Evolutionary conservation across 2,329 filamentous ascomycete species (phyloP).

Genomic region (Coniochaeta sp.): DNA sequence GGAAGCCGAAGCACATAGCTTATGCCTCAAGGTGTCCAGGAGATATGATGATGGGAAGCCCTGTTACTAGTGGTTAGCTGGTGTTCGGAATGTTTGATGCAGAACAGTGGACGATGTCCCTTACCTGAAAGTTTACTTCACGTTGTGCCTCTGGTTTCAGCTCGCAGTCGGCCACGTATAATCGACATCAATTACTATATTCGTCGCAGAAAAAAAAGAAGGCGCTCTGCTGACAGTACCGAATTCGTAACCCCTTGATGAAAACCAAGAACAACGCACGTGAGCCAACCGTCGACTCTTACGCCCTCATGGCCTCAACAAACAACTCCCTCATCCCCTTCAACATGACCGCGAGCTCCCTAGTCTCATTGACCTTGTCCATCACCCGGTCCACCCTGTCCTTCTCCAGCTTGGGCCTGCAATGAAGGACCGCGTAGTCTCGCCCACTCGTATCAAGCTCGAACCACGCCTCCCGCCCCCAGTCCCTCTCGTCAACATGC

Average conservation of each 20-base stretch:
- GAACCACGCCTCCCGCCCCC: slow-evolving; percentile 88
- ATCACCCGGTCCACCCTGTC: slow-evolving; percentile 72
- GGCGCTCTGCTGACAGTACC: not conserved
- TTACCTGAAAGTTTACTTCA: too few relatives aligned
- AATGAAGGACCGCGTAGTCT: slow-evolving; percentile 80
- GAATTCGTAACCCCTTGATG: too few relatives aligned
- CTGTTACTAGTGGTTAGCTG: too few relatives aligned
- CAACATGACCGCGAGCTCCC: slow-evolving; percentile 64
- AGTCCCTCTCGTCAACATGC: slow-evolving; percentile 78
- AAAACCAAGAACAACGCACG: not conserved
- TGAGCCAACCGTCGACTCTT: slow-evolving; percentile 10
- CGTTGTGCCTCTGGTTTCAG: too few relatives aligned
- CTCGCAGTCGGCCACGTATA: too few relatives aligned
- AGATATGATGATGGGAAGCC: too few relatives aligned
- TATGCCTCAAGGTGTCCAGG: too few relatives aligned
- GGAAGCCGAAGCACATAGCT: too few relatives aligned
- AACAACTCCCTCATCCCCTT: slow-evolving; percentile 82
- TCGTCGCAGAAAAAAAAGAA: too few relatives aligned
- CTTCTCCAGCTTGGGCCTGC: slow-evolving; percentile 72
- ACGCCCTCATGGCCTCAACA: slow-evolving; percentile 56
- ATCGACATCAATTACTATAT: too few relatives aligned
- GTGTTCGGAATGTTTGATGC: too few relatives aligned
- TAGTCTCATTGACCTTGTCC: slow-evolving; percentile 73
- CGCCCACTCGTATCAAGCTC: slow-evolving; percentile 75
- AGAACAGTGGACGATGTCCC: too few relatives aligned